Evolutionary conservation across 1,284 basidiomycete species (phyloP).

Genomic region (Trichosporon ovoides): DNA sequence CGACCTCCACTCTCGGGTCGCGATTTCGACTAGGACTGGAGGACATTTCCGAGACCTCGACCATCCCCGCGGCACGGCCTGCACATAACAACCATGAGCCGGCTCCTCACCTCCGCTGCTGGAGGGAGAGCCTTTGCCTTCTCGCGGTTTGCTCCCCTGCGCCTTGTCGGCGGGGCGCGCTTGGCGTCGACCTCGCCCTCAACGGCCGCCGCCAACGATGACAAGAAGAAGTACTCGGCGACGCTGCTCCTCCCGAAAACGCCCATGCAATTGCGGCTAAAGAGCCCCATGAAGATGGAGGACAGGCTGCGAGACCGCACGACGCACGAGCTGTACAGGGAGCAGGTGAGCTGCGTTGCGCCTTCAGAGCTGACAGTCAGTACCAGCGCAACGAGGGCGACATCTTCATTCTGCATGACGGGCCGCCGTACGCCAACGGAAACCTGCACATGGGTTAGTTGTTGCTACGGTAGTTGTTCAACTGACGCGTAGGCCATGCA

Average conservation of each 20-base stretch:
- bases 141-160: not conserved
- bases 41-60: not conserved
- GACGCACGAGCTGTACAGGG: constrained; percentile 70
- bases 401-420: constrained; percentile 85
- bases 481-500: constrained; percentile 69
- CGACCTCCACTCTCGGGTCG: constrained; percentile 3
- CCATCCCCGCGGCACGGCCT: not conserved
- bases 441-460: constrained; percentile 82
- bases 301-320: constrained; percentile 60
- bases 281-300: constrained; percentile 61
- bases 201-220: constrained; percentile 13
- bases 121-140: not conserved
- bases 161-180: not conserved
- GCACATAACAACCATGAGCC: constrained; percentile 9
- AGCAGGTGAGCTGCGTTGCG: constrained; percentile 59
- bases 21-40: not conserved
- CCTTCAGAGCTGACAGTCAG: constrained; percentile 47
- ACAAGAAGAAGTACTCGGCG: constrained; percentile 53
- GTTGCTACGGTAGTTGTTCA: not conserved
- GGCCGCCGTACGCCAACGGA: constrained; percentile 97
- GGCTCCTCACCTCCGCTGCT: constrained; percentile 6
- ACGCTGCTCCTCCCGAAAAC: constrained; percentile 83
- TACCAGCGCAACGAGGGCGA: constrained; percentile 54
- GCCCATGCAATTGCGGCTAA: constrained; percentile 67
- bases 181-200: not conserved